Conservation (phyloP, 305 asterid genomes). For the Caryopteris hybrid region DNA sequence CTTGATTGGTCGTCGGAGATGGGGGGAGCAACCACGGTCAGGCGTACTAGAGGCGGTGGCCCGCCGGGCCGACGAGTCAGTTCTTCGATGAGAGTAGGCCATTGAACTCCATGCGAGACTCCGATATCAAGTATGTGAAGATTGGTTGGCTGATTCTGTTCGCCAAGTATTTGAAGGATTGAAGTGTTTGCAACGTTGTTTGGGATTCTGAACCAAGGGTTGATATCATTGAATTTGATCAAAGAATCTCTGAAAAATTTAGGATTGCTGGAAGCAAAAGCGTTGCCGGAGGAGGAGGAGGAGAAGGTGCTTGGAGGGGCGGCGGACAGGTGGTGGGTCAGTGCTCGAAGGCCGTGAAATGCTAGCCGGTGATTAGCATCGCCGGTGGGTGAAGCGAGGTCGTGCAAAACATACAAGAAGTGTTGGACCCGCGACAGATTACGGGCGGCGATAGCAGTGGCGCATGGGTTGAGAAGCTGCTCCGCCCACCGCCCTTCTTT, state of each 20-base stretch:
- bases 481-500: conserved; percentile 91
- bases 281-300: conserved; percentile 27
- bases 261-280: conserved; percentile 49
- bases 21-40: conserved; percentile 55
- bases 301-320: conserved; percentile 25
- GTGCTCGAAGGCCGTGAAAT: conserved; percentile 67
- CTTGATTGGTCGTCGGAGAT: conserved; percentile 28
- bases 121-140: conserved; percentile 89
- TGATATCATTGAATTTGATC: conserved; percentile 72
- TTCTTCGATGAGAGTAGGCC: conserved; percentile 87
- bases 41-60: conserved; percentile 72
- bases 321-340: conserved; percentile 53
- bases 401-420: conserved; percentile 62
- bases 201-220: conserved; percentile 85
- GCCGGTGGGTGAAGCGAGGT: conserved; percentile 60
- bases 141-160: conserved; percentile 35
- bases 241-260: conserved; percentile 60
- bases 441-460: conserved; percentile 62
- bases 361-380: conserved; percentile 82
- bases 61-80: conserved; percentile 65
- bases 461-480: conserved; percentile 86
- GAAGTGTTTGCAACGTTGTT: conserved; percentile 75
- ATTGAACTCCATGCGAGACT: conserved; percentile 84
- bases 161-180: conserved; percentile 59
- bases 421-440: conserved; percentile 71